Base-by-base conservation (phyloP, 208 protist genomes). In the Trypanosoma boissoni region DNA sequence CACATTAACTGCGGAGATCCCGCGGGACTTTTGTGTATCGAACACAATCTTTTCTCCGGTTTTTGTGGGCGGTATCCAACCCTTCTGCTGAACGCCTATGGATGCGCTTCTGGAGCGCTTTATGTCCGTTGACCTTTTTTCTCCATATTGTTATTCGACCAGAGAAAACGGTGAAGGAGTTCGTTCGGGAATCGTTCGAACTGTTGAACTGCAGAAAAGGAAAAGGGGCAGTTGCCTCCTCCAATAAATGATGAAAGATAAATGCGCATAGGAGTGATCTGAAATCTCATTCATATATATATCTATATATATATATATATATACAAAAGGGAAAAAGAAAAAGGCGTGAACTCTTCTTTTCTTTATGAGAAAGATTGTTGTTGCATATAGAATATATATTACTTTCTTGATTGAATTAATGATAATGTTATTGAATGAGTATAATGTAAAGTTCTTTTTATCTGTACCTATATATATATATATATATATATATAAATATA, bases 401-500 rank as follows among this genome's bases (percentile, higher is more conserved):
- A n/a, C n/a, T n/a, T n/a, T n/a, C n/a, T n/a, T n/a, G n/a, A n/a
- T n/a, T n/a, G n/a, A n/a, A n/a, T n/a, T n/a, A n/a, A n/a, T n/a
- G n/a, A n/a, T n/a, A n/a, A n/a, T n/a, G n/a, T n/a, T n/a, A n/a
- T n/a, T n/a, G n/a, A n/a, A n/a, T n/a, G n/a, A n/a, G n/a, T n/a
- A n/a, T 24, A 3, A 23, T 1, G 27, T n/a, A 18, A 37, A 36
- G 18, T 43, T 5, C 26, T 36, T 36, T 28, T 27, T 21, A 23
- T 56, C 27, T 18, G 20, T 42, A 27, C 12, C 43, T 56, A 43
- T 43, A 7, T 48, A 28, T 50, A 23, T 50, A 50, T 8, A 50
- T 60, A 50, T 50, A 36, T 46, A 36, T 59, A 44, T 57, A 32
- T 59, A 44, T 57, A 32, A 29, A 42, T 58, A 27, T 44, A 21